A percentile compares a stretch with the other conserved stretches of the same genome.
Conservation (phyloP, 2,329 filamentous ascomycete species). For the Penicillium sp. region DNA sequence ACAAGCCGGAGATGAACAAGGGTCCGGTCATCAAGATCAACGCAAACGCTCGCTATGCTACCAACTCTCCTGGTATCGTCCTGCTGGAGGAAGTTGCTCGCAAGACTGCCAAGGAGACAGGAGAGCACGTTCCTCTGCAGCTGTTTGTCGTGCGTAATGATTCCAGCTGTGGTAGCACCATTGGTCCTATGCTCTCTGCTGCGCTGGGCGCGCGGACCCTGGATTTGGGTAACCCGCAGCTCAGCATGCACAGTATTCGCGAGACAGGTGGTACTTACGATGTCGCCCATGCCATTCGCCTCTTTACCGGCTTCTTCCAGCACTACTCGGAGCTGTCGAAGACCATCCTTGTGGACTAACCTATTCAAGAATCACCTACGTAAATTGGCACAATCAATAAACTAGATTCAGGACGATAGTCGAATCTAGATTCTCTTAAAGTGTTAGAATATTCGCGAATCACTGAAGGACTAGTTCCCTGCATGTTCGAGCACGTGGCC, state of each 20-base stretch:
- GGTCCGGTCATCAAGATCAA: conserved; percentile 98
- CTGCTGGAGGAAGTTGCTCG: conserved; percentile 81
- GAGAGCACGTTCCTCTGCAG: conserved; percentile 77
- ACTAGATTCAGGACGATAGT: not conserved
- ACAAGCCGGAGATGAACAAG: conserved; percentile 93
- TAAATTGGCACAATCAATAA: not conserved
- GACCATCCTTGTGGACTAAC: conserved; percentile 76
- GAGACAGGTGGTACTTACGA: conserved; percentile 88
- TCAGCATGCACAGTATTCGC: conserved; percentile 95
- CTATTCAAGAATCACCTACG: not conserved
- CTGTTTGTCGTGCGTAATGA: conserved; percentile 96
- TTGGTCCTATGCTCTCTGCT: conserved; percentile 92
- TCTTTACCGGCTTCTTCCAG: conserved; percentile 85
- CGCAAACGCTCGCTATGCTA: conserved; percentile 94
- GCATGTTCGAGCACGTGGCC: conserved; percentile 17
- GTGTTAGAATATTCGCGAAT: too few species aligned
- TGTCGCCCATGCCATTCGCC: conserved; percentile 75
- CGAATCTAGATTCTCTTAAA: not conserved
- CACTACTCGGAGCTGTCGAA: conserved; percentile 77
- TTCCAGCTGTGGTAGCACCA: conserved; percentile 89
- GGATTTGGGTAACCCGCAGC: conserved; percentile 88
- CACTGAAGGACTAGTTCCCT: too few species aligned
- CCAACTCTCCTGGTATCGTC: conserved; percentile 92
- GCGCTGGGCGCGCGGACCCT: conserved; percentile 82
- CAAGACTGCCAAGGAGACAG: conserved; percentile 52